Evolutionary conservation across 2,329 filamentous ascomycete genomes (phyloP).

Genomic region (Penicillium sp.): DNA sequence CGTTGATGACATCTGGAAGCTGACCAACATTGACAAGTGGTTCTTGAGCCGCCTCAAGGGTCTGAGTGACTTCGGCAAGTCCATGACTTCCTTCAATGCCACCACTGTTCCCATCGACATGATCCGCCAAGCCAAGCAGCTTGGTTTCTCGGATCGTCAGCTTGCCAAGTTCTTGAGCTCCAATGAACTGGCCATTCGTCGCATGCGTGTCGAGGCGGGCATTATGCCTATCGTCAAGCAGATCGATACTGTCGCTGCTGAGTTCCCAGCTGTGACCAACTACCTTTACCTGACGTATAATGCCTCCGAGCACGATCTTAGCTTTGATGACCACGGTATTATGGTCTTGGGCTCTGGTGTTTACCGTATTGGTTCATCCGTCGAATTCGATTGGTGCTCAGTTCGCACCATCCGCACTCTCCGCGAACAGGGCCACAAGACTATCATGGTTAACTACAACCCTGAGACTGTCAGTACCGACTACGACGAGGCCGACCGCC

Average conservation of each 20-base stretch:
- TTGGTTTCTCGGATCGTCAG: slow-evolving; percentile 92
- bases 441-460: slow-evolving; percentile 94
- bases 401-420: slow-evolving; percentile 91
- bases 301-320: slow-evolving; percentile 77
- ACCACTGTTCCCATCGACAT: slow-evolving; percentile 63
- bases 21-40: slow-evolving; percentile 99
- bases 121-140: slow-evolving; percentile 81
- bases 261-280: slow-evolving; percentile 92
- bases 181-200: slow-evolving; percentile 86
- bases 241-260: slow-evolving; percentile 96
- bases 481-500: slow-evolving; percentile 87
- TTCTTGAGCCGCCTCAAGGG: slow-evolving; percentile 91
- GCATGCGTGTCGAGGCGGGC: slow-evolving; percentile 77
- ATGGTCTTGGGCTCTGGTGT: slow-evolving; percentile 97
- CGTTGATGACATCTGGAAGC: slow-evolving; percentile 95
- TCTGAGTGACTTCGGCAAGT: slow-evolving; percentile 81
- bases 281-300: slow-evolving; percentile 98
- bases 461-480: slow-evolving; percentile 88
- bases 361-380: slow-evolving; percentile 94
- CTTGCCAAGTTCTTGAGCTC: slow-evolving; percentile 92
- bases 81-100: slow-evolving; percentile 69
- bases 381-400: slow-evolving; percentile 99
- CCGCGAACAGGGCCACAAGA: slow-evolving; percentile 80
- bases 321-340: slow-evolving; percentile 83
- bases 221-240: slow-evolving; percentile 93